A percentile compares a stretch with the other conserved stretches of the same genome.
Conservation (phyloP, 1,284 basidiomycete genomes). For the Ustilago sp. region DNA sequence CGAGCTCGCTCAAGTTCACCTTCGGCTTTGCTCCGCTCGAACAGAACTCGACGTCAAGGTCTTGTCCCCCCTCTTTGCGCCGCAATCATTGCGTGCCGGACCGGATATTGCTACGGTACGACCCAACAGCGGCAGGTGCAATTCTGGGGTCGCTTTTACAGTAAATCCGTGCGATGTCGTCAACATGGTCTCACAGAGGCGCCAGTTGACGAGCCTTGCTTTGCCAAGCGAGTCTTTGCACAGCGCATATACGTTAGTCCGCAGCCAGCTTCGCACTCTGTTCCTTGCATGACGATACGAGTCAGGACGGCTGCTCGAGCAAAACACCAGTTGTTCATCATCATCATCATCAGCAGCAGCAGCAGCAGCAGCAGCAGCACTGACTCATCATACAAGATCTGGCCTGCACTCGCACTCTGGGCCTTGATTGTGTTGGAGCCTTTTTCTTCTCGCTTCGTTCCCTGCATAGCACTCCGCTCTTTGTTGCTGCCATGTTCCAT, state of each 20-base stretch:
- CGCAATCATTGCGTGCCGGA: no score
- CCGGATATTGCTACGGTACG: no score
- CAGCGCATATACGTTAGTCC: background rate
- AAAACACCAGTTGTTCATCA: no score
- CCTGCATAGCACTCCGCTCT: background rate
- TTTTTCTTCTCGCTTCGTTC: background rate
- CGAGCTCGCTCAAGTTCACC: no score
- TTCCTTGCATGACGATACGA: no score
- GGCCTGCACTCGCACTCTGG: no score
- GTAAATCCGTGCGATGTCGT: background rate
- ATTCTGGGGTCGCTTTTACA: background rate
- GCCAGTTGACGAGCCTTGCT: background rate
- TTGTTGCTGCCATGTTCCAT: background rate
- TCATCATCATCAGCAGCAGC: no score
- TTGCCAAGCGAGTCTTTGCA: conserved; percentile 1
- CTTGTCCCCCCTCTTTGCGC: no score
- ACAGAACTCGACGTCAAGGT: background rate
- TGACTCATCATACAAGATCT: background rate
- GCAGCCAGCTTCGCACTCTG: no score
- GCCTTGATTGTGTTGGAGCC: no score
- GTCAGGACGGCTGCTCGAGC: no score
- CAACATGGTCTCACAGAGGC: background rate
- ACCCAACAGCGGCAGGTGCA: background rate
- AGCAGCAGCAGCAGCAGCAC: background rate
- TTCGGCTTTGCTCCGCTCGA: background rate